These are phyloP conservation scores for Chaetomiaceae sp. DNA, from an alignment of 2,329 filamentous ascomycete genomes.

Conservation along the genomic window DNA sequence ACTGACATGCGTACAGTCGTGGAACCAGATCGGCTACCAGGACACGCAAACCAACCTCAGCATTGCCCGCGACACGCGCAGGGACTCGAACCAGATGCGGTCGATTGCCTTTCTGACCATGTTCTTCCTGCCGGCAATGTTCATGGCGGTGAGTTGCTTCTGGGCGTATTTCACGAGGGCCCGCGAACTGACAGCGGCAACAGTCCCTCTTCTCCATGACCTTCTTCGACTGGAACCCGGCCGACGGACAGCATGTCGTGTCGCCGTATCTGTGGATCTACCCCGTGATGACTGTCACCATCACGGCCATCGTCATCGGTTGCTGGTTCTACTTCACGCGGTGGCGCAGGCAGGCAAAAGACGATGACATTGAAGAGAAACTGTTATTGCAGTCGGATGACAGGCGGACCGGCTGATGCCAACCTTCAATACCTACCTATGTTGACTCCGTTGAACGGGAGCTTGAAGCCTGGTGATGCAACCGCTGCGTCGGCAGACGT, in stretches of 20 bases:
- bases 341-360: background rate
- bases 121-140: conserved; percentile 36
- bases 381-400: background rate
- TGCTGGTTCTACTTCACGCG: conserved; percentile 1
- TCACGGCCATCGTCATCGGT: background rate
- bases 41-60: conserved; percentile 15
- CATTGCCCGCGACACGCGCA: conserved; percentile 12
- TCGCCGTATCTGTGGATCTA: conserved; percentile 6
- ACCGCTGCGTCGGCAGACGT: too few relatives aligned
- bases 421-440: too few relatives aligned
- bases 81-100: conserved; percentile 27
- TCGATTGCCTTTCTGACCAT: conserved; percentile 35
- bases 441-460: too few relatives aligned
- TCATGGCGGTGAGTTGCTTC: conserved; percentile 27
- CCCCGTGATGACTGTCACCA: conserved; percentile 1
- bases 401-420: too few relatives aligned
- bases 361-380: background rate
- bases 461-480: too few relatives aligned
- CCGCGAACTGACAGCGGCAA: background rate
- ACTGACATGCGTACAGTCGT: conserved; percentile 6
- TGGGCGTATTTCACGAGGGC: too few relatives aligned
- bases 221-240: conserved; percentile 15
- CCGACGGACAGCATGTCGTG: background rate
- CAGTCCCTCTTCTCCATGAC: conserved; percentile 16
- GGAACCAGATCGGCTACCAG: conserved; percentile 17